These are phyloP conservation scores for Stipa capillata DNA, from an alignment of 176 grass and related monocot species.

Conservation along the genomic window DNA sequence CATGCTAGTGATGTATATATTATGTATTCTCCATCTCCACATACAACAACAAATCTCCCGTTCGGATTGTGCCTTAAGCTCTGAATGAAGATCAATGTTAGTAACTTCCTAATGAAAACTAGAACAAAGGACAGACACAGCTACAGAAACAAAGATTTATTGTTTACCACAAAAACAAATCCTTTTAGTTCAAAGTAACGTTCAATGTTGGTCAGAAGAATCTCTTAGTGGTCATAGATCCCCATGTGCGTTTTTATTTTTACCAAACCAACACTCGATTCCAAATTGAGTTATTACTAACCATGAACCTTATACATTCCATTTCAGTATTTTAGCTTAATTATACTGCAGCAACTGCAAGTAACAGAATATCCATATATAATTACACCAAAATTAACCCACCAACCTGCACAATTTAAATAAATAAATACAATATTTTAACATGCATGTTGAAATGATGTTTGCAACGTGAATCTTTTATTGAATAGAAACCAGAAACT, in stretches of 20 bases:
- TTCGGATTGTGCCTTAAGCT: slow-evolving; percentile 98
- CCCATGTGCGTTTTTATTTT: not conserved
- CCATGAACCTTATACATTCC: not conserved
- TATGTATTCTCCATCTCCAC: slow-evolving; percentile 99
- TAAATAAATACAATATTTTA: not conserved
- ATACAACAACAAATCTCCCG: slow-evolving; percentile 97
- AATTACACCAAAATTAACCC: not conserved
- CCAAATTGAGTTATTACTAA: not conserved
- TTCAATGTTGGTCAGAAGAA: slow-evolving; percentile 15
- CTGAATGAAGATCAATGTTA: slow-evolving; percentile 38
- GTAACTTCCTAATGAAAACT: not conserved
- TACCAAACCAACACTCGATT: not conserved
- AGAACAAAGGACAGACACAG: slow-evolving; percentile 4
- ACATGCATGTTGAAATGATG: slow-evolving; percentile 3
- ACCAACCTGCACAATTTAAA: not conserved
- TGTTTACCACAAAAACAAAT: not conserved
- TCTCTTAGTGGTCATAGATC: not conserved
- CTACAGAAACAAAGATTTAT: not conserved
- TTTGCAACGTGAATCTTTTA: not conserved
- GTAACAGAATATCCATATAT: not conserved
- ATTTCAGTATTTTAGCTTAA: not conserved
- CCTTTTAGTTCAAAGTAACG: not conserved
- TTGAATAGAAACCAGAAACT: not conserved
- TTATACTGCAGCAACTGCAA: too few relatives aligned
- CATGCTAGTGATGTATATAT: slow-evolving; percentile 97